phyloP scores from a whole-genome alignment of 768 basidiomycete species.

The Pulveroboletus ravenelii region DNA sequence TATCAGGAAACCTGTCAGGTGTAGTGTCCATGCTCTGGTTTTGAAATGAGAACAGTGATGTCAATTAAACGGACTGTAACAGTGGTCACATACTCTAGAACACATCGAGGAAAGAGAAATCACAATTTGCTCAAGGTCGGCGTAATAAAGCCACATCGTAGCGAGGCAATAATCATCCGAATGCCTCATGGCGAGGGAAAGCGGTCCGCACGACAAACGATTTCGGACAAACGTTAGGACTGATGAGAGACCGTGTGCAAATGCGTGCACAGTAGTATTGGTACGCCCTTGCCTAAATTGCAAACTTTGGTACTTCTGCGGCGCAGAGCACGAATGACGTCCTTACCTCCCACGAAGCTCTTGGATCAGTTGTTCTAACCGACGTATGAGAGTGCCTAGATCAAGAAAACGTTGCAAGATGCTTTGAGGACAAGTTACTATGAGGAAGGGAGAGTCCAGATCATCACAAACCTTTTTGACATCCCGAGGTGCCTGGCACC shows the following conservation, averaged over 20 bases:
- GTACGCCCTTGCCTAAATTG: conserved; percentile 39
- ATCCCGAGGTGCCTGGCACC: conserved; percentile 55
- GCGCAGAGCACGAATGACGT: not conserved
- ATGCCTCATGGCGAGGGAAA: conserved; percentile 24
- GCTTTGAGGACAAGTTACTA: conserved; percentile 32
- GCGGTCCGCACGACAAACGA: conserved; percentile 38
- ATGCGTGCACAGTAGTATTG: conserved; percentile 58
- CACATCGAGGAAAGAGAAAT: conserved; percentile 54
- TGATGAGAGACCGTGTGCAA: conserved; percentile 59
- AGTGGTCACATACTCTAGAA: conserved; percentile 44
- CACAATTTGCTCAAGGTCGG: conserved; percentile 44
- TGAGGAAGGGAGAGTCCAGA: conserved; percentile 1
- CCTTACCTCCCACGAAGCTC: conserved; percentile 47
- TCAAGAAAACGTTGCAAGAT: conserved; percentile 56
- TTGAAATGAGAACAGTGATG: conserved; percentile 5
- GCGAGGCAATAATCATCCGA: conserved; percentile 29
- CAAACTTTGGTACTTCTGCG: conserved; percentile 3
- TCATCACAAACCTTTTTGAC: conserved; percentile 46
- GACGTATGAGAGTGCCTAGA: conserved; percentile 64
- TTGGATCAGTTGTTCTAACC: conserved; percentile 54
- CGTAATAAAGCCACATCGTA: conserved; percentile 49
- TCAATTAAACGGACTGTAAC: not conserved
- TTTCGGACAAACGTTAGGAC: conserved; percentile 50
- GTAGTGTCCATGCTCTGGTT: conserved; percentile 25
- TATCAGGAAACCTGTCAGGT: conserved; percentile 38